Base-by-base conservation (phyloP, 2,329 filamentous ascomycete species). In the Sporothrix phasma region DNA sequence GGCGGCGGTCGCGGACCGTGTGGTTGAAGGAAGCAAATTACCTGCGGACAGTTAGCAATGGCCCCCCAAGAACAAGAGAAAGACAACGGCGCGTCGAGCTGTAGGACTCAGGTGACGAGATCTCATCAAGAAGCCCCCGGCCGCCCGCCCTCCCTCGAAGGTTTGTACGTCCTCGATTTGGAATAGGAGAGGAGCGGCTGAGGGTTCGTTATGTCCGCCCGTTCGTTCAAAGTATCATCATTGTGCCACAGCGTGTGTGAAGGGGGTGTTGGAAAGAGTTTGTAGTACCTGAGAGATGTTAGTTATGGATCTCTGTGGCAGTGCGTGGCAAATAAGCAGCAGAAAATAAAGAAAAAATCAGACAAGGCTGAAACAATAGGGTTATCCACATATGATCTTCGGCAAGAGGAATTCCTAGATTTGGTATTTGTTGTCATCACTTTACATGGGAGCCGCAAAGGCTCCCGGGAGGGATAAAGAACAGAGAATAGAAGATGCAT, bases 201-300 rank as follows among this genome's bases (percentile, higher is more conserved):
- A 69, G 79, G 78, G 81, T 84, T 81, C 76, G 77, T 83, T 84
- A 83, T 85, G 83, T 85, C 83, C 83, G 83, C 83, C 83, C 83
- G 83, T 85, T 85, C 83, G 83, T 85, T 84, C 83, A 85, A 84
- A 75, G 10, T 76, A 81, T 85, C 83, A 78, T 86, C 83, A 85
- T 81, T 72, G 68, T 72, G 74, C 76, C 67, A 65, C 62, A 37
- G 45, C 31, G 7, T 24, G 8, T 10, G 62, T 11, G 13, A 7
- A 17, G 22, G 29, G 2, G 19, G 34, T 41, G 11, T 34, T 34
- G 29, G 11, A 24, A 2, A 29, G 13, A 15, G 24, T 22, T 19
- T 34, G 26, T 53, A 47, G 51, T 69, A 69, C 67, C 66, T 68
- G 66, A 41, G 43, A 63, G 39, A 34, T 46, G 67, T 69, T 68